These are phyloP conservation scores for Penicillium cosmopolitanum DNA, from an alignment of 495 filamentous ascomycete species.

Conservation along the genomic window DNA sequence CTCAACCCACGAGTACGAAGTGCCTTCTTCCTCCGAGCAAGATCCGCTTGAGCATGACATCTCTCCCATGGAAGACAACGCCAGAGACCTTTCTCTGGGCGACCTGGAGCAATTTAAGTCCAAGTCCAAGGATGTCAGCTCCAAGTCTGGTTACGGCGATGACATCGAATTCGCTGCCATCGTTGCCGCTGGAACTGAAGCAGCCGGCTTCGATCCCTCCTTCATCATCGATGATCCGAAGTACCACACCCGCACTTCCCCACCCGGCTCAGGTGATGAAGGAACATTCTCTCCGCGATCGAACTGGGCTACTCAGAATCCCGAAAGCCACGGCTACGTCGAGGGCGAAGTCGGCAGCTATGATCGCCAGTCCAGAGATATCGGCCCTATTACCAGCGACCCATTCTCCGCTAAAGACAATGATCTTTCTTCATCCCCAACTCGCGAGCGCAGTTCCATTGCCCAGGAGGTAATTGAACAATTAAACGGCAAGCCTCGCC, in stretches of 20 bases:
- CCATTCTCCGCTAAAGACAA: slow-evolving; percentile 20
- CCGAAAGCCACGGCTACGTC: slow-evolving; percentile 32
- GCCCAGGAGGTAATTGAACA: slow-evolving; percentile 38
- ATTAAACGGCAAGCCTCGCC: slow-evolving; percentile 24
- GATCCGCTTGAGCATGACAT: slow-evolving; percentile 38
- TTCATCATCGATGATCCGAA: slow-evolving; percentile 67
- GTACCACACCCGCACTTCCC: slow-evolving; percentile 66
- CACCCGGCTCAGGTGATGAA: slow-evolving; percentile 60
- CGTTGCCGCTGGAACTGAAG: slow-evolving; percentile 69
- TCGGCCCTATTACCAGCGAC: slow-evolving; percentile 9
- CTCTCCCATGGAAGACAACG: slow-evolving; percentile 22
- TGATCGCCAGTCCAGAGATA: slow-evolving; percentile 20
- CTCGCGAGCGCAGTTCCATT: slow-evolving; percentile 22
- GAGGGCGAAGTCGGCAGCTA: slow-evolving; percentile 38
- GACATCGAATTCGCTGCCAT: slow-evolving; percentile 72
- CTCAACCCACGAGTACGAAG: slow-evolving; percentile 62
- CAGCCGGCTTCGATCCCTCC: slow-evolving; percentile 70
- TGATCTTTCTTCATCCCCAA: slow-evolving; percentile 4
- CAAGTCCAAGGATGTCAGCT: slow-evolving; percentile 25
- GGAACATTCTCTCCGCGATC: slow-evolving; percentile 47
- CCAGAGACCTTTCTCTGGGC: slow-evolving; percentile 25
- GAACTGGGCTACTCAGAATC: slow-evolving; percentile 46
- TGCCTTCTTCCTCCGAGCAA: slow-evolving; percentile 54
- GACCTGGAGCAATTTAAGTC: slow-evolving; percentile 14
- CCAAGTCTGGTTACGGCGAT: slow-evolving; percentile 35